phyloP scores from a whole-genome alignment of 1,284 basidiomycete species.

The Melanopsichium pennsylvanicum region DNA sequence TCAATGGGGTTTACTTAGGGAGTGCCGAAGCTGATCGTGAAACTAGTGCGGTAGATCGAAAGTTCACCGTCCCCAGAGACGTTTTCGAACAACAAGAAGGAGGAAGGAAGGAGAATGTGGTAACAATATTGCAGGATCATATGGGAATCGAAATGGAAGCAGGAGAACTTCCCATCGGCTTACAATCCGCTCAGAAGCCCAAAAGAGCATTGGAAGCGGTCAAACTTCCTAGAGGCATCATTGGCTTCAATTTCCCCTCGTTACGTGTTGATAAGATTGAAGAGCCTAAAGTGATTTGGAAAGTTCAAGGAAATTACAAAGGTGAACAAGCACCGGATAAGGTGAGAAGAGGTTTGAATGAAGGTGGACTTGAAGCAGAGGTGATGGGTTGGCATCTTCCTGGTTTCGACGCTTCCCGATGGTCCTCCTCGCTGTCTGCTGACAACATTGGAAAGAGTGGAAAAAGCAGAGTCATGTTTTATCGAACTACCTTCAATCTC shows the following conservation, averaged over 20 bases:
- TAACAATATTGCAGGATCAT: conserved; percentile 79
- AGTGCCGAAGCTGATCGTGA: conserved; percentile 67
- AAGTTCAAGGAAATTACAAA: conserved; percentile 80
- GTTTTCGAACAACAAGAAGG: conserved; percentile 68
- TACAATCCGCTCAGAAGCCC: not conserved
- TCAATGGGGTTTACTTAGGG: conserved; percentile 77
- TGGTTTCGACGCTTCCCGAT: conserved; percentile 73
- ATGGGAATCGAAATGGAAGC: conserved; percentile 75
- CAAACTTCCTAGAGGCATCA: conserved; percentile 79
- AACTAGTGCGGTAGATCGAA: conserved; percentile 35
- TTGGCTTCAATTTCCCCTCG: conserved; percentile 71
- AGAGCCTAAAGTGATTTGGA: conserved; percentile 73
- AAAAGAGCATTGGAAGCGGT: conserved; percentile 59
- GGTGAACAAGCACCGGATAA: conserved; percentile 80
- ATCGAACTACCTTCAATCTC: conserved; percentile 76
- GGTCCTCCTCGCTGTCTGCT: conserved; percentile 68
- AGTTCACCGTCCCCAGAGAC: conserved; percentile 70
- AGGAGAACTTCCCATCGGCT: conserved; percentile 36
- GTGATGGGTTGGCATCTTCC: conserved; percentile 83
- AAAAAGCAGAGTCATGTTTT: conserved; percentile 74
- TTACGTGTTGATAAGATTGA: conserved; percentile 27
- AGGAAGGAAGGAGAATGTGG: conserved; percentile 73
- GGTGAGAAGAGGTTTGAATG: conserved; percentile 76
- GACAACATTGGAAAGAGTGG: too few species aligned
- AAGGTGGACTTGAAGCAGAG: conserved; percentile 81